Conservation (phyloP, 2,329 filamentous ascomycete species). For the Colletotrichum endophyticum region DNA sequence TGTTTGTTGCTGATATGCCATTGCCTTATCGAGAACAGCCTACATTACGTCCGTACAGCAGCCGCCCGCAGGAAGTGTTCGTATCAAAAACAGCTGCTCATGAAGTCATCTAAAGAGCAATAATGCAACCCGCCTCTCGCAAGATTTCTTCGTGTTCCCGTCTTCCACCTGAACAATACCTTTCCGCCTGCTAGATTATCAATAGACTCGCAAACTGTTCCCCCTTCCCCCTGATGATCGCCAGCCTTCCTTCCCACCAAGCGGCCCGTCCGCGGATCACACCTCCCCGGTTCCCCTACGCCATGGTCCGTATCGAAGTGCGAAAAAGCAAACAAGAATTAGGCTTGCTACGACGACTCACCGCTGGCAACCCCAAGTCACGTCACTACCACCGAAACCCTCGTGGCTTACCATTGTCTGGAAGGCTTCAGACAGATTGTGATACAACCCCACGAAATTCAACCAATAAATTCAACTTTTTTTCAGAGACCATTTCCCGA, state of each 20-base stretch:
- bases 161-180: neutral
- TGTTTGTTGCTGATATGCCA: neutral
- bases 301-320: neutral
- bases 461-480: neutral
- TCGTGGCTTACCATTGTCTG: neutral
- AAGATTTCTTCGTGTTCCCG: neutral
- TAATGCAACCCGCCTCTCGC: neutral
- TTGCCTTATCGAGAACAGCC: neutral
- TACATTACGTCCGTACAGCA: conserved; percentile 4
- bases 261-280: neutral
- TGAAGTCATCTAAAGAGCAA: neutral
- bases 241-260: neutral
- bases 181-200: neutral
- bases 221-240: neutral
- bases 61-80: neutral
- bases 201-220: neutral
- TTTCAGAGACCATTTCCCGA: neutral
- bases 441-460: neutral
- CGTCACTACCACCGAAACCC: neutral
- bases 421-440: neutral
- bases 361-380: neutral
- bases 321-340: neutral
- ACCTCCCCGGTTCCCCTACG: neutral
- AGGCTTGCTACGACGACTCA: neutral
- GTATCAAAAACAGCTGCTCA: neutral